Evolutionary conservation across 177 flowering plant species (phyloP), one percentile per base, ranked within the genome.

Genomic region (Vitis hybrid): DNA sequence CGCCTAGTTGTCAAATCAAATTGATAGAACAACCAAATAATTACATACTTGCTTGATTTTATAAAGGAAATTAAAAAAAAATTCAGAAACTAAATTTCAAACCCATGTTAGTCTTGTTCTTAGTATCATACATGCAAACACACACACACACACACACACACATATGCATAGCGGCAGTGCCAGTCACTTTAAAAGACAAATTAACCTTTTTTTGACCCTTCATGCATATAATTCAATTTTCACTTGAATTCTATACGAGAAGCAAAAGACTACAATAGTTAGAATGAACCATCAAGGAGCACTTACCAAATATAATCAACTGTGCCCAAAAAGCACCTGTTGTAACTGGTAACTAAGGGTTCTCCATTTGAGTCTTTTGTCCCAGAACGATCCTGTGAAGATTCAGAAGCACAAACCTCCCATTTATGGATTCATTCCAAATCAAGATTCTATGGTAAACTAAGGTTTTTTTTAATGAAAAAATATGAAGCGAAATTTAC

Each of bases 291-390:
- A 27, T 55, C 32, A 8, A 3, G 60, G 8, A 57, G 11, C 21
- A 64, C 78, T 74, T 75, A 90, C 99, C 98, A 93, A 68, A 93
- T 95, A 78, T 95, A 95, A 72, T 95, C 99, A 75, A 95, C 97
- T 6, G 99, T 93, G 66, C 99, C 99, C 78, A 80, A 40, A 78
- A 93, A 95, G 76, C 86, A 75, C 68, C 89, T 82, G 71, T 95
- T 77, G 75, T 93, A 92, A 79, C 98, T 93, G 75, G 99, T 95
- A 59, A 87, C 91, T 48, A 80, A 65, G 5, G 99, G 99, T 81
- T 95, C 99, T 62, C 89, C 89, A 74, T 75, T 82, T 21, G 77
- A 62, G 66, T 88, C 99, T 82, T 90, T 91, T 55, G 93, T 85
- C 73, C 86, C 88, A 40, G 88, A 82, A 72, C 52, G 64, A 72